Percentiles rank a stretch among this genome's conserved stretches.
phyloP scores from a whole-genome alignment of 768 basidiomycete species.

The Trametes maxima region DNA sequence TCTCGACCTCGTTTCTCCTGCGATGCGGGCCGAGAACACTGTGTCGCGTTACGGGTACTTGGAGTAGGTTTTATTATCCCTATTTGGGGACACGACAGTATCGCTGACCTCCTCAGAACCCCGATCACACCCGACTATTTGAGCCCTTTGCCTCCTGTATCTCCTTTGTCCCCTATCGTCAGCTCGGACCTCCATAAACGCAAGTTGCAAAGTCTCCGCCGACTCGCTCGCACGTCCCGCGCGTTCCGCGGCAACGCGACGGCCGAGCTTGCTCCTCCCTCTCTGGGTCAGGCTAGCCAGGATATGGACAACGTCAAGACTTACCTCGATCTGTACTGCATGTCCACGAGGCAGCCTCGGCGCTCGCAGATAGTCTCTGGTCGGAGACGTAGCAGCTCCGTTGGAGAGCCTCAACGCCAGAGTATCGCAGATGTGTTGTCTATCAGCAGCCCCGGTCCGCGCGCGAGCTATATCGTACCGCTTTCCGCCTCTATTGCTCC shows the following conservation, averaged over 20 bases:
- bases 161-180: conserved; percentile 18
- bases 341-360: conserved; percentile 11
- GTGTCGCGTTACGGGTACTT: conserved; percentile 14
- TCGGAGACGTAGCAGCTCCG: conserved; percentile 28
- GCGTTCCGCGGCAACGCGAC: conserved; percentile 15
- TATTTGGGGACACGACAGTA: neutral
- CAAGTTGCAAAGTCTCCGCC: conserved; percentile 16
- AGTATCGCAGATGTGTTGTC: conserved; percentile 19
- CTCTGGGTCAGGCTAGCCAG: conserved; percentile 22
- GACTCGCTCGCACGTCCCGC: conserved; percentile 18
- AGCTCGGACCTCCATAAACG: conserved; percentile 15
- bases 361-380: neutral
- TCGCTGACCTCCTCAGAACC: neutral
- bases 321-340: conserved; percentile 33
- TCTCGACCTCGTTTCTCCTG: conserved; percentile 9
- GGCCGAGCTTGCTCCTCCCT: conserved; percentile 26
- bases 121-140: conserved; percentile 12
- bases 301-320: conserved; percentile 24
- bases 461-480: conserved; percentile 14
- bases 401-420: conserved; percentile 19
- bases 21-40: neutral
- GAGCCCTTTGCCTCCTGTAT: conserved; percentile 12
- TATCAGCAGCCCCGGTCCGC: conserved; percentile 8
- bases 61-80: conserved; percentile 6
- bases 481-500: neutral